phyloP scores from a whole-genome alignment of 352 stramenopile genomes.

The Aphanomyces stellatus region DNA sequence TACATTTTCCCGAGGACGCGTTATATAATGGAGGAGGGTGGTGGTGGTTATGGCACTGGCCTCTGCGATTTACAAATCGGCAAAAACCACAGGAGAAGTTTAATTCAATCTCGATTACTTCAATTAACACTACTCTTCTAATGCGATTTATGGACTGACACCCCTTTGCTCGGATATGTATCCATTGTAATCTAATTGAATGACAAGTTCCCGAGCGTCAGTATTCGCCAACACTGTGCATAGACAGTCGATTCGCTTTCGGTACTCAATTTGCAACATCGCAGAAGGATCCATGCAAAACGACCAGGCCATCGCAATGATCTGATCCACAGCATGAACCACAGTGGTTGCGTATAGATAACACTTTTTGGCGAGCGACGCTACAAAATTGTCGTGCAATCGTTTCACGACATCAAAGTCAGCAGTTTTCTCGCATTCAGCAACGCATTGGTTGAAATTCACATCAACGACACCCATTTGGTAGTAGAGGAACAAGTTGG shows the following conservation, averaged over 20 bases:
- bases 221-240: conserved; percentile 8
- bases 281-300: conserved; percentile 24
- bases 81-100: too few species aligned
- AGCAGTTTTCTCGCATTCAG: conserved; percentile 33
- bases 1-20: too few species aligned
- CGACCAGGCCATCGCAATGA: conserved; percentile 54
- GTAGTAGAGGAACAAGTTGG: conserved; percentile 62
- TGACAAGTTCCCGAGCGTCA: conserved; percentile 6
- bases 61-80: too few species aligned
- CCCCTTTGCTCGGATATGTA: too few species aligned
- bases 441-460: conserved; percentile 46
- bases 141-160: too few species aligned
- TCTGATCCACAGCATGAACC: conserved; percentile 42
- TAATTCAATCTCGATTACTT: too few species aligned
- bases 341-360: conserved; percentile 63
- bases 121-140: too few species aligned
- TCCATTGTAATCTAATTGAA: conserved; percentile 12
- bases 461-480: conserved; percentile 71
- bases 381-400: conserved; percentile 61
- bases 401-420: conserved; percentile 69
- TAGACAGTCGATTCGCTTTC: not conserved
- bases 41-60: too few species aligned
- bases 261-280: not conserved
- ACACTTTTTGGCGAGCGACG: conserved; percentile 50
- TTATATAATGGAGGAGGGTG: too few species aligned